Base-by-base conservation (phyloP, 2,329 filamentous ascomycete genomes). In the Fusarium miscanthi region DNA sequence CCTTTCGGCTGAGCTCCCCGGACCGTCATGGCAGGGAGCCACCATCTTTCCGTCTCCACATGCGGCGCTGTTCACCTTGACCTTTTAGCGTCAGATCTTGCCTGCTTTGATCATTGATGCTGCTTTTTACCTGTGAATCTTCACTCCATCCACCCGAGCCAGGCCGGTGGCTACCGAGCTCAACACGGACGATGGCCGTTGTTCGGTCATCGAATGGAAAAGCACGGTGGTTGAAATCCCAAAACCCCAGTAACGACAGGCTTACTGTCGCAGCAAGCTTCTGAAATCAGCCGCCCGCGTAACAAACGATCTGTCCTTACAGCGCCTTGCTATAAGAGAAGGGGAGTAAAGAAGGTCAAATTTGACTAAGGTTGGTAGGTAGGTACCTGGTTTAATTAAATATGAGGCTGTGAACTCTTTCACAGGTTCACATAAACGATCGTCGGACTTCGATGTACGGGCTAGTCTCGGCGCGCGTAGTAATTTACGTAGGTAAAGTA, bases 71-170 rank as follows among this genome's bases (percentile, higher is more conserved):
- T 35, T 73, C 60, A 72, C 52, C 56, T 70, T 70, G 59, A 41
- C 35, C 43, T 49, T 42, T 46, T 68, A 66, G 66, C 53, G 63
- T 53, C 56, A 56, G 59, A 67, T 59, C 57, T 70, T 65, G 59
- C 59, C 42, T 56, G 43, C 49, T 59, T 56, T 46, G 23, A 43
- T 49, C 49, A 56, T 56, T 46, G 23, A 43, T 49, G 21, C 30
- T 30, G 52, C 17, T 51, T 54, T 41, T 11, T 48, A 59, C 41
- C 56, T 49, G 59, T 60, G 40, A 59, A 59, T 14, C 38, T 64
- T 71, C 60, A 58, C 62, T 80, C 80, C 79, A 77, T 80, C 76
- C 76, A 77, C 71, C 80, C 81, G 80, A 82, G 78, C 74, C 61
- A 79, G 75, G 75, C 79, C 80, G 79, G 77, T 77, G 74, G 76